Base-by-base conservation (phyloP, 1,284 basidiomycete species). In the Apiotrichum domesticum region DNA sequence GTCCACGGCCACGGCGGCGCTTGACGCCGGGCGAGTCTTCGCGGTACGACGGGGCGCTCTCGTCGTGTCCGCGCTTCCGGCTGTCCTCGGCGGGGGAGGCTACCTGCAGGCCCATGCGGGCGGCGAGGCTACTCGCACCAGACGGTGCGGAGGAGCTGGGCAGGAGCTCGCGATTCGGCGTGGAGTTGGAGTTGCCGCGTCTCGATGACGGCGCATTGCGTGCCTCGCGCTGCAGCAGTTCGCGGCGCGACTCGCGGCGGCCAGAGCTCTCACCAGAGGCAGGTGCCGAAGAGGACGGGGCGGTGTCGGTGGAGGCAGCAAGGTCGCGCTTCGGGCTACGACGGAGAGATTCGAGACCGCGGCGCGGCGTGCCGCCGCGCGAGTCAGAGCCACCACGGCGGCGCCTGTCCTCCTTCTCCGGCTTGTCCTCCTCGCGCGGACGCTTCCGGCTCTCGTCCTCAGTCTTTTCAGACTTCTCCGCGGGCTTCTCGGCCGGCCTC, bases 21-120 rank as follows among this genome's bases (percentile, higher is more conserved):
- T 42, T 21, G 44, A 55, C 29, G 49, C 59, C 39, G 34, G 29
- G 37, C 46, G 34, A 42, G 54, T 44, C 60, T 57, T 57, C 59
- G 60, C 34, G 59, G 59, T 21, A 35, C 33, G 45, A 33, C 61
- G 61, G 3, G 6, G 58, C 59, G 52, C 40, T 33, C 37, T 35
- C 45, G 39, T 51, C 33, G 39, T 51, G 41, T 8, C 29, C 35
- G 11, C 39, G 35, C 14, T 51, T 51, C 13, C 35, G 33, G 35
- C 35, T 46, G 11, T 11, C 14, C 13, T 3, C 62, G 32, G 32
- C 4, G 4, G 45, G 11, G 1, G 42, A 11, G 21, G 11, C 45
- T 44, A 21, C n/a, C 52, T 35, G 11, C 39, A 44, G 41, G 21
- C 34, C 40, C 48, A 42, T 40, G 21, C 34, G 37, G 2, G 40